Evolutionary conservation across 1,284 basidiomycete genomes (phyloP).

Genomic region (Trichosporon sp.): DNA sequence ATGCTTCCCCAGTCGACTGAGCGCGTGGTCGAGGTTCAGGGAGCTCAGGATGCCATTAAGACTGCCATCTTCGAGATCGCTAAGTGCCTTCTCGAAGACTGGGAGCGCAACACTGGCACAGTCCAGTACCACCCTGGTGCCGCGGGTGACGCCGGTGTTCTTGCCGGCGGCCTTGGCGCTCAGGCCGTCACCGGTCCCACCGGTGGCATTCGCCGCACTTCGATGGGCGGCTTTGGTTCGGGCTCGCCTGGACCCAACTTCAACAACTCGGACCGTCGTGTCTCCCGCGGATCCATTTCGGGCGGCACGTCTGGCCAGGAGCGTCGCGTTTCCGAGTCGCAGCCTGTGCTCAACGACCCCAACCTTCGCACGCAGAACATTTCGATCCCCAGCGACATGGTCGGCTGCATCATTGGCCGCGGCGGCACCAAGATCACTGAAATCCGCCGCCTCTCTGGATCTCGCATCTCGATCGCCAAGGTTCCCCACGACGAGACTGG

Average conservation of each 20-base stretch:
- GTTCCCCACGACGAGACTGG: constrained; percentile 97
- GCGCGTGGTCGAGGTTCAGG: constrained; percentile 94
- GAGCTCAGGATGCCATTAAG: constrained; percentile 82
- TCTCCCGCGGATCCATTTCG: constrained; percentile 26
- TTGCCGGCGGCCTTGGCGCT: constrained; percentile 52
- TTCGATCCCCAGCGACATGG: constrained; percentile 98
- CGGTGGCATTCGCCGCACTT: constrained; percentile 49
- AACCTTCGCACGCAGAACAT: constrained; percentile 98
- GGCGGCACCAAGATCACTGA: constrained; percentile 98
- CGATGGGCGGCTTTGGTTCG: constrained; percentile 34
- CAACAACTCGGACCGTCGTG: constrained; percentile 20
- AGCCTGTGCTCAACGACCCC: constrained; percentile 55
- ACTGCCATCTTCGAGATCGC: constrained; percentile 91
- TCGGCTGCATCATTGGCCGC: constrained; percentile 94
- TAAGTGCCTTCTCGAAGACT: constrained; percentile 91
- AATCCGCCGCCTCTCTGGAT: constrained; percentile 92
- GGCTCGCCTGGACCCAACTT: constrained; percentile 12
- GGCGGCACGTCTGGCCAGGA: constrained; percentile 35
- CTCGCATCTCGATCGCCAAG: constrained; percentile 97
- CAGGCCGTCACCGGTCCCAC: constrained; percentile 50
- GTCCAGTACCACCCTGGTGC: constrained; percentile 92
- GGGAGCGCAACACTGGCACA: constrained; percentile 87
- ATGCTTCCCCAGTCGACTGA: constrained; percentile 99
- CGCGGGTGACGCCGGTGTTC: constrained; percentile 62
- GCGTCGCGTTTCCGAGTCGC: constrained; percentile 49